These are phyloP conservation scores for Emergomyces pasteurianus DNA, from an alignment of 2,329 filamentous ascomycete genomes.

Conservation along the genomic window DNA sequence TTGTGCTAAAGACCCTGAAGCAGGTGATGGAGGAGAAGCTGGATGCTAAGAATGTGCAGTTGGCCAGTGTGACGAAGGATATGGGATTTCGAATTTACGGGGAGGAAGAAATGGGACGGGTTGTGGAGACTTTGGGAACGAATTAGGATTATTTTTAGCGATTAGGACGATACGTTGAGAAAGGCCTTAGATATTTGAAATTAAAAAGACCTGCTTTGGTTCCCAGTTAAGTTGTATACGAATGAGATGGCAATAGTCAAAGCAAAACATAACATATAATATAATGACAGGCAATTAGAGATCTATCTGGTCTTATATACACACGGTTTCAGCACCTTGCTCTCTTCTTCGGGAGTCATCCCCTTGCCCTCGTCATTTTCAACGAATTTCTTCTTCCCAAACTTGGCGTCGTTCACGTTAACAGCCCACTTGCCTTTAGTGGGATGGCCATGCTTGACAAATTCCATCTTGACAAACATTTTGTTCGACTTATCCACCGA, in stretches of 20 bases:
- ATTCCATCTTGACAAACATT: conserved; percentile 98
- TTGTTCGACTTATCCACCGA: conserved; percentile 75
- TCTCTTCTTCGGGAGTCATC: conserved; percentile 47
- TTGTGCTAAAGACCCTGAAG: conserved; percentile 95
- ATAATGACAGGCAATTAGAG: background rate
- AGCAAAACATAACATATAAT: conserved; percentile 1
- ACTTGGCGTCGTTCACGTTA: conserved; percentile 17
- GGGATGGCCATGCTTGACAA: conserved; percentile 70
- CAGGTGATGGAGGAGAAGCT: conserved; percentile 99
- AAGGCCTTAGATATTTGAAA: background rate
- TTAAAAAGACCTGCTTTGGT: background rate
- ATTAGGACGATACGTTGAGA: background rate
- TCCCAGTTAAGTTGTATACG: background rate
- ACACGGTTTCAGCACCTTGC: conserved; percentile 80
- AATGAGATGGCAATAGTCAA: background rate
- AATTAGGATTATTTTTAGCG: conserved; percentile 21
- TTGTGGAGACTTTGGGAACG: conserved; percentile 58
- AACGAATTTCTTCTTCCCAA: conserved; percentile 43
- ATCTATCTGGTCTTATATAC: conserved; percentile 77
- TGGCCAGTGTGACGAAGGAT: conserved; percentile 95
- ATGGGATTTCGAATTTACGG: conserved; percentile 98
- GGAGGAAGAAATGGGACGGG: conserved; percentile 90
- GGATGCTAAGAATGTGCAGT: conserved; percentile 95
- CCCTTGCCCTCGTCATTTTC: conserved; percentile 45
- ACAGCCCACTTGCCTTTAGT: conserved; percentile 58